Evolutionary conservation across 2,329 filamentous ascomycete genomes (phyloP).

Genomic region (Fusarium vanettenii): DNA sequence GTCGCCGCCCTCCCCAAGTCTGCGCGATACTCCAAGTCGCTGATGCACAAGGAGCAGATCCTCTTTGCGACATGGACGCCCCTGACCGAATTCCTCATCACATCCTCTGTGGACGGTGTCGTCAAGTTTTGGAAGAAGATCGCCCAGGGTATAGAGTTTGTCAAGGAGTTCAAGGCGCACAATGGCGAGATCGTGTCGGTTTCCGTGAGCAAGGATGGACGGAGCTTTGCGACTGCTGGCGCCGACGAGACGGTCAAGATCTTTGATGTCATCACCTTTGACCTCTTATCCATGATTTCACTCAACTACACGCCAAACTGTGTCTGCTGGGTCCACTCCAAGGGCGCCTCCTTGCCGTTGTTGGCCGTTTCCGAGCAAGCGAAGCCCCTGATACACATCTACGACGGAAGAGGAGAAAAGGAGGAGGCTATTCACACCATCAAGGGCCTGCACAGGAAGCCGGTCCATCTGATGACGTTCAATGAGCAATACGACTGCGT

Average conservation of each 20-base stretch:
- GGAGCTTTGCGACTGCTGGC: constrained; percentile 92
- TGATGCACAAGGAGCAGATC: constrained; percentile 98
- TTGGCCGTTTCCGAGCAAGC: constrained; percentile 84
- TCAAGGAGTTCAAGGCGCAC: constrained; percentile 97
- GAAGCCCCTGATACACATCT: constrained; percentile 81
- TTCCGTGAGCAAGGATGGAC: constrained; percentile 87
- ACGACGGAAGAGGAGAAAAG: constrained; percentile 89
- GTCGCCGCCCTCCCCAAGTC: constrained; percentile 87
- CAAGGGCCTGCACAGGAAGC: constrained; percentile 80
- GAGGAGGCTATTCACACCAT: constrained; percentile 81
- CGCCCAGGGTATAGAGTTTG: constrained; percentile 90
- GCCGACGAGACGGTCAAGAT: constrained; percentile 83
- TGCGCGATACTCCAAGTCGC: constrained; percentile 87
- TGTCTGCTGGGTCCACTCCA: constrained; percentile 91
- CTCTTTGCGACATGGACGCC: constrained; percentile 90
- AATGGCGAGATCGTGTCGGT: constrained; percentile 85
- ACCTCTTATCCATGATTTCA: constrained; percentile 85
- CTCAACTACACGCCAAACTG: constrained; percentile 80
- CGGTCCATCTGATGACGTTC: constrained; percentile 88
- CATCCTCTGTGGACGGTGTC: constrained; percentile 91
- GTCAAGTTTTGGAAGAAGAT: constrained; percentile 99
- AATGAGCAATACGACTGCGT: constrained; percentile 92
- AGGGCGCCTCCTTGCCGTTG: constrained; percentile 87
- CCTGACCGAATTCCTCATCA: constrained; percentile 93
- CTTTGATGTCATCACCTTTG: constrained; percentile 86